Base-by-base conservation (phyloP, 2,329 filamentous ascomycete species). In the Sclerotinia spermophila region DNA sequence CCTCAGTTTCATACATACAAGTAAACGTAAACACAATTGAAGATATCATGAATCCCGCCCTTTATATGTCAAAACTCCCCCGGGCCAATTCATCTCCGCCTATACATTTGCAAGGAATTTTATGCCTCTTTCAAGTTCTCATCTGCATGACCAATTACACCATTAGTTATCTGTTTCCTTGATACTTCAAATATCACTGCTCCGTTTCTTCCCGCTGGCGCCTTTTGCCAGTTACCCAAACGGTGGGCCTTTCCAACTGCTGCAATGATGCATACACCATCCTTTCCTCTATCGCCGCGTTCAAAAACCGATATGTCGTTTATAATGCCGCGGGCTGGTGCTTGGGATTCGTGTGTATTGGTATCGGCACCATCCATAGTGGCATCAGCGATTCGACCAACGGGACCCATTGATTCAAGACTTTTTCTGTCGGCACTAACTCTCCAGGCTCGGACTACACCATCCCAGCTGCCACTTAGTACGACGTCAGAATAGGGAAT, bases 381-480 rank as follows among this genome's bases (percentile, higher is more conserved):
- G 21, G 35, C 44, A 40, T 68, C 67, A 42, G 44, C 30, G n/a
- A 62, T 45, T 33, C 70, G 51, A 3, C 74, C 90, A 42, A 96
- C 83, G 1, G 88, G 84, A 1, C 93, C 94, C 11, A 93, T 81
- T 0, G 87, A 82, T 77, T 96, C 90, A 59, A 99, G 86, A 74
- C 86, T 89, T 79, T 88, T 88, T 82, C 94, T 96, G 79, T 97
- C 95, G 56, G 92, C 88, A 68, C 89, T 91, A 30, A 99, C 85
- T 72, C 86, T 89, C 96, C 96, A 99, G 7, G 90, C 90, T 65
- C 95, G 86, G 71, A 99, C 86, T 80, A 88, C 89, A 3, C 96
- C 96, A 79, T 97, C 96, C 94, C 95, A 99, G 81, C 93, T 97
- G 44, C 95, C 96, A 74, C 90, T 96, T 66, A 99, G 84, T 70